Evolutionary conservation across 441 rosid species (phyloP).

Genomic region (Capsella rubella): DNA sequence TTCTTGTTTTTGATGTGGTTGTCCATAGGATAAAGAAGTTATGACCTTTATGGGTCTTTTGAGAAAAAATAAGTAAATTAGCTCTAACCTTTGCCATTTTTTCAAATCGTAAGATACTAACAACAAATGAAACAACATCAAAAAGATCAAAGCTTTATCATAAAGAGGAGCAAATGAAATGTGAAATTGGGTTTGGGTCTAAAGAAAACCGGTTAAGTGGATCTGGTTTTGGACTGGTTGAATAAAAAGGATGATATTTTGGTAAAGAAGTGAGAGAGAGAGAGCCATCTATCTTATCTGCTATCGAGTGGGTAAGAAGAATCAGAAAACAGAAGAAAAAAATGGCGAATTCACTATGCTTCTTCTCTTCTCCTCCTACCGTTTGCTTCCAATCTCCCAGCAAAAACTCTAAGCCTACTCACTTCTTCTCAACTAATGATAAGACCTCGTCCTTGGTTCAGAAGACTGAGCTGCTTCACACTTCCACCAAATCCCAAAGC

Average conservation of each 20-base stretch:
- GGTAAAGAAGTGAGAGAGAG: constrained; percentile 4
- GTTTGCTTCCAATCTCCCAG: constrained; percentile 52
- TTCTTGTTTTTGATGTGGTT: constrained; percentile 23
- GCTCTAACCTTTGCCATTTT: constrained; percentile 23
- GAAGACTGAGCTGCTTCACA: constrained; percentile 57
- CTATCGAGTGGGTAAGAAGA: constrained; percentile 46
- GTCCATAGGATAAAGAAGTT: constrained; percentile 30
- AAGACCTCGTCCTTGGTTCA: constrained; percentile 49
- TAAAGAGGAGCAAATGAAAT: neutral
- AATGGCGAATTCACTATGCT: constrained; percentile 67
- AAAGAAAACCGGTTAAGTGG: constrained; percentile 20
- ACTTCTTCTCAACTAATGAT: constrained; percentile 21
- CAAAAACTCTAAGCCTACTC: constrained; percentile 50
- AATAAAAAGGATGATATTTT: constrained; percentile 24
- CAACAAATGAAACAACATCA: neutral
- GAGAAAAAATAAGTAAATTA: constrained; percentile 30
- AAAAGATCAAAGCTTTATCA: neutral
- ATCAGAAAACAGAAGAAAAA: constrained; percentile 25
- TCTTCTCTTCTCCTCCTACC: constrained; percentile 48
- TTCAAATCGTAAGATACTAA: neutral
- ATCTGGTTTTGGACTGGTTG: constrained; percentile 21
- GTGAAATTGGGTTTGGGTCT: constrained; percentile 12
- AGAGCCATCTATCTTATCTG: constrained; percentile 35
- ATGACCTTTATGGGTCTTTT: constrained; percentile 22
- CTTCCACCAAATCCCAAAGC: constrained; percentile 58